Percentiles rank a stretch among this genome's conserved stretches.
phyloP scores from a whole-genome alignment of 768 basidiomycete species.

The Lactarius indigo region DNA sequence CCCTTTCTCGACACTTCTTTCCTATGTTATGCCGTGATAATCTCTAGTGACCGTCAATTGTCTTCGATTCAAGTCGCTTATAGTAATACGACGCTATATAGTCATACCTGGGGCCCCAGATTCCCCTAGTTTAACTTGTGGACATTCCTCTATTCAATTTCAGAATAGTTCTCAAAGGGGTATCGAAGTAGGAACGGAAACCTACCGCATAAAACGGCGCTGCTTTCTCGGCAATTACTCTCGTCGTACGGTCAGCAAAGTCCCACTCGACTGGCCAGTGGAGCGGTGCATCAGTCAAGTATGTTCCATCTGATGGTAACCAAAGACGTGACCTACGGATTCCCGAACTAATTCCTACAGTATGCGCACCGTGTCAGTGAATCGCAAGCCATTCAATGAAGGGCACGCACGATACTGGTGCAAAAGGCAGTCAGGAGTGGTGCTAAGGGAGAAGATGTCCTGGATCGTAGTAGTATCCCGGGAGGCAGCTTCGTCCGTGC shows the following conservation, averaged over 20 bases:
- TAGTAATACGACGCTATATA: background rate
- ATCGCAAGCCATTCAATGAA: background rate
- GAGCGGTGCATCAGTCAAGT: background rate
- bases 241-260: constrained; percentile 18
- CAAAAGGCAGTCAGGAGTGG: background rate
- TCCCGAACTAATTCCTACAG: constrained; percentile 17
- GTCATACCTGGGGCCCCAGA: background rate
- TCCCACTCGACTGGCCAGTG: constrained; percentile 12
- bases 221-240: constrained; percentile 13
- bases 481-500: background rate
- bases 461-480: background rate
- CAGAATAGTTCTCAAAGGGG: background rate
- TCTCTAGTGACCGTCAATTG: background rate
- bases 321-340: constrained; percentile 5
- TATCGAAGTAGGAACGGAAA: background rate
- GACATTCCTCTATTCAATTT: constrained; percentile 9
- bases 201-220: constrained; percentile 17
- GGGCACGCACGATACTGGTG: constrained; percentile 9
- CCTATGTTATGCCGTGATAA: background rate
- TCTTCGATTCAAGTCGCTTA: background rate
- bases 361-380: background rate
- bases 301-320: background rate
- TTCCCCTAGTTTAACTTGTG: background rate
- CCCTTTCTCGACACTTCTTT: background rate
- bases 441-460: constrained; percentile 6